Conservation (phyloP, 2,329 filamentous ascomycete genomes). For the Alternaria alternata region DNA sequence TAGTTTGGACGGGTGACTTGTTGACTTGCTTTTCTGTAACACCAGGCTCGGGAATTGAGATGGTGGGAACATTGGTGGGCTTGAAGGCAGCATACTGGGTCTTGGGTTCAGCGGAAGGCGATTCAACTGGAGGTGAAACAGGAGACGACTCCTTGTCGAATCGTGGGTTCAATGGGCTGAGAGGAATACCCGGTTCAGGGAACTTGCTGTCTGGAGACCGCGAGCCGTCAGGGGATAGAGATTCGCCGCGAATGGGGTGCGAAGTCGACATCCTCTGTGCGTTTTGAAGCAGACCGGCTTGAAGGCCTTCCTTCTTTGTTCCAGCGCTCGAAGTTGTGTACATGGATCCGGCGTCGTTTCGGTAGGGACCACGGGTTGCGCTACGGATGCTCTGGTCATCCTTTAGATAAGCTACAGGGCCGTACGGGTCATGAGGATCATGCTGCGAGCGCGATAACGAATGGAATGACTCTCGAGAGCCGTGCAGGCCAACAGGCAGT, state of each 20-base stretch:
- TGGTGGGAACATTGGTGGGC: conserved; percentile 39
- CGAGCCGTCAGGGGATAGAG: conserved; percentile 44
- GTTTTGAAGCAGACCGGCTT: conserved; percentile 62
- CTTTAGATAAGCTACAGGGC: conserved; percentile 67
- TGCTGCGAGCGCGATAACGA: conserved; percentile 81
- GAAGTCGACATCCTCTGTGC: conserved; percentile 67
- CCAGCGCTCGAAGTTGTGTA: conserved; percentile 61
- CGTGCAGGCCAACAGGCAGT: conserved; percentile 81
- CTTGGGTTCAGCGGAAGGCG: conserved; percentile 24
- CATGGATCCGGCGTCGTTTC: conserved; percentile 57
- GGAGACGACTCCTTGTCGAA: conserved; percentile 24
- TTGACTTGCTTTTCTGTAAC: conserved; percentile 34
- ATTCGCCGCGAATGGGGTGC: conserved; percentile 54
- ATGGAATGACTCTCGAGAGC: conserved; percentile 85
- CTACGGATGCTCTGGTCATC: conserved; percentile 51
- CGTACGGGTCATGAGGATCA: conserved; percentile 84
- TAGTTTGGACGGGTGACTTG: conserved; percentile 34
- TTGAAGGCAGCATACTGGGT: conserved; percentile 49
- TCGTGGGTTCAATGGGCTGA: conserved; percentile 44
- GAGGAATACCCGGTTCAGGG: conserved; percentile 39
- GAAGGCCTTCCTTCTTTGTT: conserved; percentile 57
- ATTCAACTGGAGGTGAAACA: conserved; percentile 13
- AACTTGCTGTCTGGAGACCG: conserved; percentile 47
- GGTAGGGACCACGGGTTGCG: conserved; percentile 30
- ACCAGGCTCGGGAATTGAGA: conserved; percentile 31